Percentiles rank a stretch among this genome's conserved stretches.
phyloP scores from a whole-genome alignment of 2,329 filamentous ascomycete genomes.

The Claviceps spartinae region DNA sequence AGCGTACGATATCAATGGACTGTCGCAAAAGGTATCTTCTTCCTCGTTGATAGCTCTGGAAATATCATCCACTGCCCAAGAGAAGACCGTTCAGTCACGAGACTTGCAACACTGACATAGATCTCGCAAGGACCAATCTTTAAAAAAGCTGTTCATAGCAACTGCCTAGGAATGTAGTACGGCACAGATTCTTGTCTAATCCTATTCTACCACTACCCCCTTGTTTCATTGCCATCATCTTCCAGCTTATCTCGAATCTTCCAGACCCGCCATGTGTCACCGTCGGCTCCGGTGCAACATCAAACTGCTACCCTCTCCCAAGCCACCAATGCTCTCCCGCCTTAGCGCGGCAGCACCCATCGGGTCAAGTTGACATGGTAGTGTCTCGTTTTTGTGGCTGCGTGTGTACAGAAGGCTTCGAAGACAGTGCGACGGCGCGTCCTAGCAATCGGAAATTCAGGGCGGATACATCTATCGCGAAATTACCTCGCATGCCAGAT shows the following conservation, averaged over 20 bases:
- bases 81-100: no score
- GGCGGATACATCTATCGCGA: not conserved
- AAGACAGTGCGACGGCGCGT: not conserved
- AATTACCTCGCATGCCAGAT: not conserved
- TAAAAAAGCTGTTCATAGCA: constrained; percentile 8
- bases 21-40: no score
- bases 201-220: not conserved
- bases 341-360: not conserved
- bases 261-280: not conserved
- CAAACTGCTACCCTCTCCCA: not conserved
- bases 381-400: not conserved
- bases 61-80: no score
- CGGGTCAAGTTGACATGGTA: not conserved
- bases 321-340: not conserved
- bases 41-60: no score
- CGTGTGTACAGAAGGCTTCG: not conserved
- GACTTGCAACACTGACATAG: no score
- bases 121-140: not conserved
- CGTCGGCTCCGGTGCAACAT: no score
- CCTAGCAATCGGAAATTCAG: not conserved
- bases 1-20: no score
- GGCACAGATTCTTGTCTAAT: not conserved
- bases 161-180: constrained; percentile 8
- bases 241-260: not conserved
- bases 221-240: not conserved